Conservation (phyloP, 2,329 filamentous ascomycete genomes). For the Cercospora beticola region DNA sequence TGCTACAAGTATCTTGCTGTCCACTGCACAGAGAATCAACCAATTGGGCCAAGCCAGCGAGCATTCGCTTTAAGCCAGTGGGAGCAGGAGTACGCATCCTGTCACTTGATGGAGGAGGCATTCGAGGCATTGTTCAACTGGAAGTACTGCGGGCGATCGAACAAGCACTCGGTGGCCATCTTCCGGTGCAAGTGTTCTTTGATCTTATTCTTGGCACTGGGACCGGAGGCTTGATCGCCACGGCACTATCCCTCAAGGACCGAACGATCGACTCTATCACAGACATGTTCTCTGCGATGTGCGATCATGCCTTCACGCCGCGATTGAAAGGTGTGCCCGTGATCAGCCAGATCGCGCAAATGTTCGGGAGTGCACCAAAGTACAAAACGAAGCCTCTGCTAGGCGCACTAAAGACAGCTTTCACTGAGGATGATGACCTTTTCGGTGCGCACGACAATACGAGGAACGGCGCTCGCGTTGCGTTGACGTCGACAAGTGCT, state of each 20-base stretch:
- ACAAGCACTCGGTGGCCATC: conserved; percentile 38
- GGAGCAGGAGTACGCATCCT: conserved; percentile 35
- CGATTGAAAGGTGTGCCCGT: conserved; percentile 40
- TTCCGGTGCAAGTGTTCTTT: conserved; percentile 50
- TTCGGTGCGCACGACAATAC: conserved; percentile 30
- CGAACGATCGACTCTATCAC: conserved; percentile 44
- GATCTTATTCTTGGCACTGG: conserved; percentile 52
- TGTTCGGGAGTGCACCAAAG: conserved; percentile 32
- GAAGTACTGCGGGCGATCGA: conserved; percentile 47
- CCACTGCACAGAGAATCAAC: conserved; percentile 37
- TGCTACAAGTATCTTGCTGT: conserved; percentile 35
- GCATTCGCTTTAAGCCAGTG: conserved; percentile 33
- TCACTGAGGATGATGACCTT: conserved; percentile 37
- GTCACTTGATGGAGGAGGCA: conserved; percentile 44
- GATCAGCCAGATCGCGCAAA: conserved; percentile 35
- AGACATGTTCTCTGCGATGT: conserved; percentile 41
- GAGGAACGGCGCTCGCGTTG: conserved; percentile 40
- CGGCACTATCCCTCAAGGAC: conserved; percentile 43
- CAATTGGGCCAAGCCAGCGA: conserved; percentile 39
- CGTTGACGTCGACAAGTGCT: conserved; percentile 45
- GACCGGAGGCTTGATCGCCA: conserved; percentile 48
- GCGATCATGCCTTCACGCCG: conserved; percentile 45
- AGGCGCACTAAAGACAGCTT: conserved; percentile 42
- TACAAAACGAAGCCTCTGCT: conserved; percentile 40
- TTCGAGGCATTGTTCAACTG: conserved; percentile 49